These are phyloP conservation scores for Forsythia suspensa DNA, from an alignment of 257 asterid species.

Conservation along the genomic window DNA sequence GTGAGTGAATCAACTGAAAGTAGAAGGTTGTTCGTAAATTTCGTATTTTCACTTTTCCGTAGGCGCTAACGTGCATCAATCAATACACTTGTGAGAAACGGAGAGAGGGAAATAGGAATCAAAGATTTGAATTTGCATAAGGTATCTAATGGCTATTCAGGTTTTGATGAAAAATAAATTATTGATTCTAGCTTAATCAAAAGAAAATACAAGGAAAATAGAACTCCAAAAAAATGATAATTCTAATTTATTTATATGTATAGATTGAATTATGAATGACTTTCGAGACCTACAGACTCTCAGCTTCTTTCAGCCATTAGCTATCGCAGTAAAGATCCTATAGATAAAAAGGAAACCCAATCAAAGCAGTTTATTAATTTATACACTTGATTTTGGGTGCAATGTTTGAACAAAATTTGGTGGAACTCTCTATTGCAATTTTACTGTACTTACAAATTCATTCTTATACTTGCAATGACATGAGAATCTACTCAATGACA, in stretches of 20 bases:
- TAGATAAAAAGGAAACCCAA: background rate
- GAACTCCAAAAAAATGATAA: background rate
- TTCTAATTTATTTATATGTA: background rate
- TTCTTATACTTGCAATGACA: background rate
- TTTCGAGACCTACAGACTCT: background rate
- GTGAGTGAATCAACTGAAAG: no score
- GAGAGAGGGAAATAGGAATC: no score
- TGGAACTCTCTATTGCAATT: background rate
- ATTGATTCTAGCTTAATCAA: no score
- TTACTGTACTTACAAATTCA: background rate
- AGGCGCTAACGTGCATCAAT: no score
- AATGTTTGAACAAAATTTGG: background rate
- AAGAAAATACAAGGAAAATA: no score
- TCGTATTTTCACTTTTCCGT: no score
- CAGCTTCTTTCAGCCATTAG: background rate
- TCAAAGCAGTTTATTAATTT: background rate
- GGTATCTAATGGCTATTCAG: no score
- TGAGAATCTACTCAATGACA: conserved; percentile 38
- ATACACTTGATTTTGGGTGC: background rate
- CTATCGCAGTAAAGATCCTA: background rate
- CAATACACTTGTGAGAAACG: no score
- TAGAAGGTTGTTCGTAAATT: no score
- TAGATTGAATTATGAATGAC: background rate
- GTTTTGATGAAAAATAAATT: no score
- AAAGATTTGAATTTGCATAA: no score